Conservation (phyloP, 805 yeast genomes). For the Lachancea lanzarotensis region DNA sequence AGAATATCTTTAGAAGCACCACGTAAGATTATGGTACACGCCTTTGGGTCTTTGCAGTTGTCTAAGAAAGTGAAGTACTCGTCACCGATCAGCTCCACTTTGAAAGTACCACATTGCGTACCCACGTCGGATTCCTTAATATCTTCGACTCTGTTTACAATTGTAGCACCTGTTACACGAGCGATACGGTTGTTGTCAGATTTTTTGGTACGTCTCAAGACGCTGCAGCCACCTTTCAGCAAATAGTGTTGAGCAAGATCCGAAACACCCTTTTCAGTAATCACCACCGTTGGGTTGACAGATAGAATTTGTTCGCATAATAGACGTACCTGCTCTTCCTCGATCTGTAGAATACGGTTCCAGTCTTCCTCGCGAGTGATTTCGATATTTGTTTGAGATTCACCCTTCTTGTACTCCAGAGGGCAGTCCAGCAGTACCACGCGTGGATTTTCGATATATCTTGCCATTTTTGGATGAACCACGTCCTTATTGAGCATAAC, state of each 20-base stretch:
- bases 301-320: slow-evolving; percentile 80
- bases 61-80: slow-evolving; percentile 87
- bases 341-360: slow-evolving; percentile 91
- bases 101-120: slow-evolving; percentile 79
- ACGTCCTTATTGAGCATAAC: slow-evolving; percentile 92
- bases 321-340: slow-evolving; percentile 90
- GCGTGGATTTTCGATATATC: slow-evolving; percentile 82
- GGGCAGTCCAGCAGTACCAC: slow-evolving; percentile 91
- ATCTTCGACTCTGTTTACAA: slow-evolving; percentile 93
- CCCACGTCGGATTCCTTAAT: slow-evolving; percentile 88
- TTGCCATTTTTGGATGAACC: slow-evolving; percentile 97
- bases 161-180: slow-evolving; percentile 95
- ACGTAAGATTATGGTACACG: slow-evolving; percentile 87
- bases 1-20: slow-evolving; percentile 97
- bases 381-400: slow-evolving; percentile 96
- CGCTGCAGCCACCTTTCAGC: slow-evolving; percentile 88
- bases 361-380: slow-evolving; percentile 94
- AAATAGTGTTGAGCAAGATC: slow-evolving; percentile 96
- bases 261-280: slow-evolving; percentile 97
- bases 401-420: slow-evolving; percentile 96
- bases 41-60: slow-evolving; percentile 77
- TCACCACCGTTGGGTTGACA: slow-evolving; percentile 87
- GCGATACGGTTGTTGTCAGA: slow-evolving; percentile 95
- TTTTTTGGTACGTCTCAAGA: slow-evolving; percentile 89
- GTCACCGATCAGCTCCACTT: slow-evolving; percentile 93